phyloP scores from a whole-genome alignment of 331 rosid species.

The Telfairia occidentalis region DNA sequence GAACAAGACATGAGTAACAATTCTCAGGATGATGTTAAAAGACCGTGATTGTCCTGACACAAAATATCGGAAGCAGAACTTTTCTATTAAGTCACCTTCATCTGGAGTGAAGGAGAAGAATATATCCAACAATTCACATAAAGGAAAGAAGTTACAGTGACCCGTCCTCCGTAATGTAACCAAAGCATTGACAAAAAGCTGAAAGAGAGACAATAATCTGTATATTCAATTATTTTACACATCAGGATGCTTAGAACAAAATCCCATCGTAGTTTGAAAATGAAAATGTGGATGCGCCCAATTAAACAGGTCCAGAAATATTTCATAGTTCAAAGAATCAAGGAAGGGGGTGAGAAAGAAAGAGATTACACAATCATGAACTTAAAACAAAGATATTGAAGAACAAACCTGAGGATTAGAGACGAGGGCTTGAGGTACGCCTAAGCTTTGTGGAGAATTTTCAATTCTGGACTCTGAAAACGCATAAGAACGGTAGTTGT shows the following conservation, averaged over 20 bases:
- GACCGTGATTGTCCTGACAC: neutral
- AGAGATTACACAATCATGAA: neutral
- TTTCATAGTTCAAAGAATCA: neutral
- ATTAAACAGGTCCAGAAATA: constrained; percentile 6
- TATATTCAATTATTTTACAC: neutral
- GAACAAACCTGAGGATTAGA: constrained; percentile 37
- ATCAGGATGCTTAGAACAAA: constrained; percentile 1
- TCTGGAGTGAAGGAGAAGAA: neutral
- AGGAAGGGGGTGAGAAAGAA: neutral
- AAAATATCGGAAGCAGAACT: neutral
- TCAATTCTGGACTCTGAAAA: constrained; percentile 30
- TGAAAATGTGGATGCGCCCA: constrained; percentile 5
- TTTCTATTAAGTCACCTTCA: neutral
- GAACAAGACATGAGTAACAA: neutral
- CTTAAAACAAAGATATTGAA: neutral
- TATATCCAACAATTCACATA: neutral
- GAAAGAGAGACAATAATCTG: neutral
- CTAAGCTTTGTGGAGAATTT: constrained; percentile 18
- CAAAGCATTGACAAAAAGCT: constrained; percentile 9
- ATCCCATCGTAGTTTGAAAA: neutral
- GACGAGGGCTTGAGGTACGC: constrained; percentile 13
- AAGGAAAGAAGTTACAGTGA: neutral
- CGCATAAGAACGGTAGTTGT: neutral
- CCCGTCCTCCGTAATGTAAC: neutral
- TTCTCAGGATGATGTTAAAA: constrained; percentile 8